Base-by-base conservation (phyloP, 1,139 yeast species). In the Arxiozyma slooffiae region DNA sequence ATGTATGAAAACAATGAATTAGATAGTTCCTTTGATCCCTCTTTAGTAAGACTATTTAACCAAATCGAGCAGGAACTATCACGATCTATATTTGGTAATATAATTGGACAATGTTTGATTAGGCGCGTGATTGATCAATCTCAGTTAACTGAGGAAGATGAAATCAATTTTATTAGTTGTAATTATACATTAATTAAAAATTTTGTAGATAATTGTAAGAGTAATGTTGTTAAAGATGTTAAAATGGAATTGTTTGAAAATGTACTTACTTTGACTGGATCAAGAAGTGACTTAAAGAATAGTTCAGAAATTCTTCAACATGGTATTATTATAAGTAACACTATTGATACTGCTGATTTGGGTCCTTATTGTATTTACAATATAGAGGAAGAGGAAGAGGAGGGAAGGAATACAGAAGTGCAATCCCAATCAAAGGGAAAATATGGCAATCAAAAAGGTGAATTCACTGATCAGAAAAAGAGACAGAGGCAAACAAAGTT, bases 311-410 rank as follows among this genome's bases (percentile, higher is more conserved):
- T 77, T 47, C 63, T 81, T 48, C 75, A 74, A 55, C 82, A 79
- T 53, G 82, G 83, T 2, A 76, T 80, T 77, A 75, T 80, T 3
- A 71, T 77, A 7, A 73, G 79, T 18, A 76, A 79, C 37, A 71
- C 80, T 1, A 65, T 80, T 48, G 70, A 69, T 40, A 62, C 76
- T 1, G 72, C 72, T n/a, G 83, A 79, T 54, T 57, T 78, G 44
- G 55, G 70, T 51, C 58, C 60, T 60, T 56, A 62, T 53, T 62
- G 66, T 57, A 44, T 67, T 39, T 57, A 65, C 44, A 56, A 65
- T 34, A 56, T 58, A 20, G 47, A 58, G 21, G 57, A 53, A 20
- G 60, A 53, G 9, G 22, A 17, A 9, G 47, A 50, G 8, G 53
- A 53, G 23, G 44, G 14, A 30, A 14, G 36, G n/a, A 30, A 11